phyloP scores from a whole-genome alignment of 1,139 yeast species.

The Hemisphaericaspora xylanilytica region DNA sequence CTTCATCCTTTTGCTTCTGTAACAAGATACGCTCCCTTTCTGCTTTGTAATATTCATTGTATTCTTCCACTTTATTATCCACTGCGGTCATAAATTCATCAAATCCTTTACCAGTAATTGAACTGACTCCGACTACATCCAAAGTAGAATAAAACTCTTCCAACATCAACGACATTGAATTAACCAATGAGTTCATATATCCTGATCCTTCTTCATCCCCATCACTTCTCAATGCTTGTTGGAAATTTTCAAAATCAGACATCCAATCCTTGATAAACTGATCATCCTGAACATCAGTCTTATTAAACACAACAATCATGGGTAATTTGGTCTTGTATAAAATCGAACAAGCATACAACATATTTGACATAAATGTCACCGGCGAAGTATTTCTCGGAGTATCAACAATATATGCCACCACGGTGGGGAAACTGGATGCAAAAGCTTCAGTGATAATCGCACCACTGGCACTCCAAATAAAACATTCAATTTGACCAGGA shows the following conservation, averaged over 20 bases:
- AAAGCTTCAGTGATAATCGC: conserved; percentile 94
- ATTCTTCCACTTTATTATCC: conserved; percentile 85
- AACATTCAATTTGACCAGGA: conserved; percentile 98
- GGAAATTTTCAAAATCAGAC: conserved; percentile 94
- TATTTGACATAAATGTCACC: conserved; percentile 95
- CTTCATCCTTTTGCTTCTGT: conserved; percentile 75
- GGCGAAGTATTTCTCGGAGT: conserved; percentile 95
- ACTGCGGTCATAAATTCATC: conserved; percentile 84
- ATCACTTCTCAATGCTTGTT: conserved; percentile 66
- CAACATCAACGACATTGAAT: conserved; percentile 92
- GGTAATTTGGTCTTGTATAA: conserved; percentile 95
- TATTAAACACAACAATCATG: conserved; percentile 94
- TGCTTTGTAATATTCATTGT: conserved; percentile 73
- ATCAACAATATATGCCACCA: conserved; percentile 92
- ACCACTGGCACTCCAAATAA: conserved; percentile 97
- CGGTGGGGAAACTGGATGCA: conserved; percentile 94
- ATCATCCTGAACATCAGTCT: conserved; percentile 84
- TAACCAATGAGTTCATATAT: conserved; percentile 90
- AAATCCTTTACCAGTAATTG: conserved; percentile 91
- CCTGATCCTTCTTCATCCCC: conserved; percentile 81
- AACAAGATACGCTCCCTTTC: conserved; percentile 82
- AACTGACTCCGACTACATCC: conserved; percentile 88
- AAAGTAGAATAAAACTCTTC: conserved; percentile 94
- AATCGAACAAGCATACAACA: conserved; percentile 97
- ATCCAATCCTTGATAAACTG: conserved; percentile 95